Evolutionary conservation across 768 basidiomycete genomes (phyloP), one percentile per base, ranked within the genome.

Genomic region (Trametes cingulata): DNA sequence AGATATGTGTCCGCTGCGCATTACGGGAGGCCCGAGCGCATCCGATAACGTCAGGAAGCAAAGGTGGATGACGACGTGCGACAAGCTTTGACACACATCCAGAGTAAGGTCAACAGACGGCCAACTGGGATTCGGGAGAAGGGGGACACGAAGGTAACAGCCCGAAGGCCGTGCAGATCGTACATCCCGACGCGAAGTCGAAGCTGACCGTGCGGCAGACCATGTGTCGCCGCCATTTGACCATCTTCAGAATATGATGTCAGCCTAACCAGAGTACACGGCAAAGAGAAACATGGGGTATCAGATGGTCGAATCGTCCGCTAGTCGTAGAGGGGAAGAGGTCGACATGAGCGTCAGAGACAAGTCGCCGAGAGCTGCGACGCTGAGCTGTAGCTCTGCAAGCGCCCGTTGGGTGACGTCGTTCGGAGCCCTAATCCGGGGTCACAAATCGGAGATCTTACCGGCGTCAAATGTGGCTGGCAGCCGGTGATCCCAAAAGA

Each of bases 121-220:
- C 42, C 22, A 12, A n/a, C 17, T 8, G 20, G 25, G 14, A 5
- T 43, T 42, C 29, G 24, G 10, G 19, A 48, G 55, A 37, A 46
- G 42, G 25, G 22, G 35, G 13, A 49, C 36, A 47, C 56, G 56
- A 42, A 50, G 47, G 27, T 29, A 49, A 39, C 37, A 37, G 47
- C 35, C 47, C 56, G 47, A 41, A 57, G 19, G 47, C 56, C 56
- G 56, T 57, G 56, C 27, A 45, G 53, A 45, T 54, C 42, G 35
- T 22, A 43, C 22, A 19, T 6, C 19, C 45, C 39, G 20, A 22
- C 13, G 12, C 22, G 22, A 24, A 12, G 3, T 45, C 14, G 39
- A 12, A 25, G 1, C 43, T 45, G 22, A 14, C 43, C 43, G 20
- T 24, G 43, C 13, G 43, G 43, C 43, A 22, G 43, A 7, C 43